These are phyloP conservation scores for Helianthus annuus DNA, from an alignment of 129 eudicot genomes.

Conservation along the genomic window HanXRQr2.0-SUNRISE NC_035440.2:29796647-29797146, in stretches of 20 bases:
- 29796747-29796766: not conserved
- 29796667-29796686: conserved; percentile 27
- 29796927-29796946: too few relatives aligned
- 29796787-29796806: not conserved
- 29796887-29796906: not conserved
- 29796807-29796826: not conserved
- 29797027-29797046: too few relatives aligned
- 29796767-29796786: not conserved
- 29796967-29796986: too few relatives aligned
- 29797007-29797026: too few relatives aligned
- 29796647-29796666: conserved; percentile 14
- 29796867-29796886: not conserved
- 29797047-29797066: too few relatives aligned
- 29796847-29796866: not conserved
- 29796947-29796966: too few relatives aligned
- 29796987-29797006: too few relatives aligned
- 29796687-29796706: conserved; percentile 61
- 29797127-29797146: too few relatives aligned
- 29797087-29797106: too few relatives aligned
- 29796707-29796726: conserved; percentile 33
- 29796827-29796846: not conserved
- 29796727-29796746: not conserved
- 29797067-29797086: too few relatives aligned
- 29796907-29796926: not conserved
- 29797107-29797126: too few relatives aligned